Evolutionary conservation across 164 flowering plant species (phyloP), one percentile per base, ranked within the genome.

Genomic region (Vitis rupestris): DNA sequence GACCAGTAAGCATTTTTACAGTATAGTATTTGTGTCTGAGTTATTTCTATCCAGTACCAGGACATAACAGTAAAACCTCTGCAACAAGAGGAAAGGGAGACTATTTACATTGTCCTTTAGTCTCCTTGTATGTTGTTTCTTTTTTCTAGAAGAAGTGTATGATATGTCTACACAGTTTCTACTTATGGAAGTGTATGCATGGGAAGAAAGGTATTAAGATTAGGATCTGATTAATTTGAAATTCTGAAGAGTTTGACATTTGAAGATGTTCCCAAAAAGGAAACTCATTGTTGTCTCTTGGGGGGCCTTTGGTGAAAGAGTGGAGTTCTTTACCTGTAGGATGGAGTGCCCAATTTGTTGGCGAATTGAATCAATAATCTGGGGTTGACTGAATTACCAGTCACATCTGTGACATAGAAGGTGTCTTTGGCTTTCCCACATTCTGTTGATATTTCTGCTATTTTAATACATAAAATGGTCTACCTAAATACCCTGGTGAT

Each of bases 401-500:
- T 74, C 66, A 83, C 88, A 70, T 92, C 97, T 7, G 89, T 84
- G 56, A 92, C 94, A 66, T 88, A 85, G 78, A 92, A 94, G 0
- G 83, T 90, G 78, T 88, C 88, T 54, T 69, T 75, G 37, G 92
- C 97, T 76, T 87, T 86, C 27, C 93, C 89, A 23, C 81, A 77
- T 74, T 78, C 78, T 15, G 97, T 90, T 31, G 90, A 77, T 50
- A 94, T 86, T 69, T 88, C 92, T 50, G 98, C 98, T 75, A 97
- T 80, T 65, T 68, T 84, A 63, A 94, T 82, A 54, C 76, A 74
- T 72, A 94, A 72, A 61, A 97, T 81, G 72, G 92, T 89, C 79
- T 94, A 97, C 48, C 97, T 82, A 71, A 94, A 91, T 61, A 87
- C 77, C 78, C 97, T 80, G 31, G 97, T 94, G 47, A 94, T 82